Evolutionary conservation across 164 flowering plant genomes (phyloP), one percentile per base, ranked within the genome.

Genomic region (Magnolia sinica): DNA sequence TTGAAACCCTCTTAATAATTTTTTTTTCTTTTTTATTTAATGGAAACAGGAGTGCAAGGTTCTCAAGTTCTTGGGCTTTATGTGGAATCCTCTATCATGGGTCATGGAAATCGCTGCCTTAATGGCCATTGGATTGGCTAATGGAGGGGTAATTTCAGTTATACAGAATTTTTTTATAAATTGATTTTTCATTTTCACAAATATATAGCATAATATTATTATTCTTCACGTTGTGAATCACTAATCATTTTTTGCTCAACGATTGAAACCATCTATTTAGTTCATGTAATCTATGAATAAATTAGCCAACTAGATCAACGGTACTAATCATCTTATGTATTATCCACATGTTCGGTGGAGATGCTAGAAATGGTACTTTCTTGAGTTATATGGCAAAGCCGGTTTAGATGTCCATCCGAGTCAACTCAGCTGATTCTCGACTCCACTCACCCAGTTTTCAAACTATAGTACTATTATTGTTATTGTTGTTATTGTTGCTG

Each of bases 11-110:
- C 45, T 37, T 37, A 37, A 37, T 5, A 37, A 0, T 27, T 27
- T 64, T 63, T 6, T 49, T 23, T 20, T 6, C 70, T 63, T 37
- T 59, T 31, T 65, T 71, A 27, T 73, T 20, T 59, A 11, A 74
- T 64, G 31, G 51, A 63, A 81, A 79, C 86, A 87, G 82, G 98
- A 93, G 74, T 87, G 87, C 80, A 93, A 93, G 75, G 0, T 91
- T 19, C 89, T 91, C 83, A 93, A 93, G 83, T 91, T 91, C 72
- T 84, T 93, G 84, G 94, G 98, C 0, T 91, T 93, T 63, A 93
- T 93, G 97, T 93, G 97, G 97, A 91, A 93, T 81, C 95, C 95
- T 79, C 87, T 93, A 0, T 93, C 97, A 79, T 93, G 95, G 97
- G 97, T 91, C 75, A 93, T 93, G 97, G 97, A 93, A 70, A 20